phyloP scores from a whole-genome alignment of 2,329 filamentous ascomycete species.

The Metarhizium humberi region DNA sequence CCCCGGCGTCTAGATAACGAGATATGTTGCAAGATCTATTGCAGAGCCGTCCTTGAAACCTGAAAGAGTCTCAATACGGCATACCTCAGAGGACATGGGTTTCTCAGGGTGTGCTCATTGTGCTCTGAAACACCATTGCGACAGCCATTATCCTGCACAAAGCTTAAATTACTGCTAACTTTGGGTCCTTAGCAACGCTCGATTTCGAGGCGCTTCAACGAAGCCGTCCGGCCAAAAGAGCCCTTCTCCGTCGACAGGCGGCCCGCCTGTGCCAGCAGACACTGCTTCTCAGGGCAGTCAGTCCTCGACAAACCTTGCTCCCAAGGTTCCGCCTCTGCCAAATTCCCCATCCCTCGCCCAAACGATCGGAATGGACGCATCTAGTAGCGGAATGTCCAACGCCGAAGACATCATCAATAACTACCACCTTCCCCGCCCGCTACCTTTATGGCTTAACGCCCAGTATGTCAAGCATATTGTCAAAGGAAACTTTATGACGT shows the following conservation, averaged over 20 bases:
- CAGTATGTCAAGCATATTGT: conserved; percentile 78
- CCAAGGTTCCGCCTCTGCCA: conserved; percentile 51
- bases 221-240: conserved; percentile 44
- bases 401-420: conserved; percentile 47
- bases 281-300: conserved; percentile 37
- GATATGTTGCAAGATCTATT: not conserved
- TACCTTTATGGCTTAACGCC: conserved; percentile 67
- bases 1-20: no score
- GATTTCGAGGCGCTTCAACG: conserved; percentile 46
- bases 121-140: not conserved
- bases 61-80: not conserved
- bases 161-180: conserved; percentile 15
- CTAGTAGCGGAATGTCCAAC: conserved; percentile 35
- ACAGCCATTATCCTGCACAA: conserved; percentile 1
- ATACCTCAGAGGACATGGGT: not conserved
- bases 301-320: conserved; percentile 42
- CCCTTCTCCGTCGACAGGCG: conserved; percentile 37
- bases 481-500: conserved; percentile 94
- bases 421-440: conserved; percentile 56
- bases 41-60: not conserved
- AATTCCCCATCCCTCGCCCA: conserved; percentile 56
- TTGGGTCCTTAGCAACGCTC: conserved; percentile 38
- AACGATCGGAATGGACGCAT: conserved; percentile 60
- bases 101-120: not conserved
- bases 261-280: conserved; percentile 33